These are phyloP conservation scores for Acidiella bohemica DNA, from an alignment of 495 filamentous ascomycete species.

Conservation along the genomic window DNA sequence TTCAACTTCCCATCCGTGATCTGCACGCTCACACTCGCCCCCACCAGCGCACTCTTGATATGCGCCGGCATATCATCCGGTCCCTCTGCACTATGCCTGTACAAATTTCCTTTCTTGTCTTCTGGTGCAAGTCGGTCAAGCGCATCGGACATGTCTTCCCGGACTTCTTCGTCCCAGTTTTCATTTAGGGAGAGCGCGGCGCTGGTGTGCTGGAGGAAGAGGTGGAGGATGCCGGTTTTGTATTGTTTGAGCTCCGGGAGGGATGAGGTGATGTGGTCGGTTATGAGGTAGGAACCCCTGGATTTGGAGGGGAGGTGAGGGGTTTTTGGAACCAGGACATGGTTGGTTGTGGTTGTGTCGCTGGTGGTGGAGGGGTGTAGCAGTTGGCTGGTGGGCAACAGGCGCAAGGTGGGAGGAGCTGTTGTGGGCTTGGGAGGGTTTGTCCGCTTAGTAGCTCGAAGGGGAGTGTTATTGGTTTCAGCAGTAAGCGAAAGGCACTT, in stretches of 20 bases:
- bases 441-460: constrained; percentile 12
- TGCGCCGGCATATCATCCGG: constrained; percentile 93
- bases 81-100: constrained; percentile 82
- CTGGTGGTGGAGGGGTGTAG: constrained; percentile 16
- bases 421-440: constrained; percentile 14
- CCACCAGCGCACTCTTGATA: constrained; percentile 80
- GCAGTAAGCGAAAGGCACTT: constrained; percentile 36
- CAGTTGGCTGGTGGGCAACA: constrained; percentile 15
- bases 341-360: constrained; percentile 16
- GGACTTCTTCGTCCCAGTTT: constrained; percentile 75
- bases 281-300: constrained; percentile 84
- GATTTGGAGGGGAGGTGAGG: constrained; percentile 58
- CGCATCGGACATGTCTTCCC: constrained; percentile 84
- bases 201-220: constrained; percentile 85
- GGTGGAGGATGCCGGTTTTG: constrained; percentile 73
- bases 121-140: constrained; percentile 77
- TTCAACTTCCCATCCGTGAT: constrained; percentile 72
- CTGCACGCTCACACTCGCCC: constrained; percentile 76
- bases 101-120: constrained; percentile 55
- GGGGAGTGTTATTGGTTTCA: constrained; percentile 24
- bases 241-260: constrained; percentile 66
- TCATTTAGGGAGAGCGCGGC: constrained; percentile 82
- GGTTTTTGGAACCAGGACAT: constrained; percentile 73
- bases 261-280: constrained; percentile 48
- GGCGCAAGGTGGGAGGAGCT: constrained; percentile 12